Conservation (phyloP, 83 land plant species). For the Picea abies region DNA sequence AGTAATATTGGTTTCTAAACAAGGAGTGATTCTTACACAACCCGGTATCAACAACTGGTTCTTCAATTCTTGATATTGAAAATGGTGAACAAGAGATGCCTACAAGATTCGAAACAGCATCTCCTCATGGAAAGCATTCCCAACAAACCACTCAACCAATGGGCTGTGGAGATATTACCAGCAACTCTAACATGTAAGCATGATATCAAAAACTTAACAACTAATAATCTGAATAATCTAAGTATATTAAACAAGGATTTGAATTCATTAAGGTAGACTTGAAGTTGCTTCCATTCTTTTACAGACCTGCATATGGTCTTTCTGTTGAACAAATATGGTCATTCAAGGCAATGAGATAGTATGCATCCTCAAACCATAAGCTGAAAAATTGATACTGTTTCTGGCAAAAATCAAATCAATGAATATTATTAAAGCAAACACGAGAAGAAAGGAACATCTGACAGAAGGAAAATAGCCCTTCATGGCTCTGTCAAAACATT, state of each 20-base stretch:
- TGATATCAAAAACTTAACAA: not conserved
- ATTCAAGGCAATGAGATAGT: not conserved
- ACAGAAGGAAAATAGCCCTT: not conserved
- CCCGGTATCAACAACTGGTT: too few species aligned
- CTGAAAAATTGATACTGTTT: not conserved
- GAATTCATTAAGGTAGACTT: not conserved
- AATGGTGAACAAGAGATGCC: too few species aligned
- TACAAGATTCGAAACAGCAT: too few species aligned
- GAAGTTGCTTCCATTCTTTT: not conserved
- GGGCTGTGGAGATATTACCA: too few species aligned
- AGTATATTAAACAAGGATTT: not conserved
- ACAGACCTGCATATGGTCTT: not conserved
- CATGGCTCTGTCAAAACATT: not conserved
- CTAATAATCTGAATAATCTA: not conserved
- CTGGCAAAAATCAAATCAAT: not conserved
- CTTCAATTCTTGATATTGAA: too few species aligned
- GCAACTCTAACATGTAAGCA: not conserved
- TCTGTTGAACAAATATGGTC: not conserved
- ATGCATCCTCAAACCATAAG: not conserved
- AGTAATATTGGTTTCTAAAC: too few species aligned
- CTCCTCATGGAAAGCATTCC: too few species aligned
- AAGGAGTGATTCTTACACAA: too few species aligned
- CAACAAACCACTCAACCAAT: too few species aligned
- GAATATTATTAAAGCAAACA: not conserved
- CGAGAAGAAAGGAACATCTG: not conserved